These are phyloP conservation scores for Camelina sativa DNA, from an alignment of 345 rosid genomes.

Conservation along the genomic window DNA sequence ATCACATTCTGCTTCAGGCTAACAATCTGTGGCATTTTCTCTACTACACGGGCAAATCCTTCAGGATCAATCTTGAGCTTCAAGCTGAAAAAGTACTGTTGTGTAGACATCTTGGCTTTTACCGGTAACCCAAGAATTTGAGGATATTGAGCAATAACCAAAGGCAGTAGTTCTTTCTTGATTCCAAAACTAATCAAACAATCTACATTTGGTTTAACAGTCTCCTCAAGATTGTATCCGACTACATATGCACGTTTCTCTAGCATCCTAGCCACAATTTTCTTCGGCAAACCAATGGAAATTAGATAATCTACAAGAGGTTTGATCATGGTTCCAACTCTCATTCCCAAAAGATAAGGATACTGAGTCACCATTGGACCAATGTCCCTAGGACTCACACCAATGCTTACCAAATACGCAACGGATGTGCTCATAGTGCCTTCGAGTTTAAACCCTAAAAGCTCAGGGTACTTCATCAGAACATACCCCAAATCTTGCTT, in stretches of 20 bases:
- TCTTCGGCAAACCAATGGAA: constrained; percentile 80
- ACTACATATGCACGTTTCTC: constrained; percentile 87
- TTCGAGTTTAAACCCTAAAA: constrained; percentile 92
- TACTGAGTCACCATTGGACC: constrained; percentile 96
- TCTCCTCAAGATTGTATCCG: constrained; percentile 84
- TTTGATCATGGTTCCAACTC: constrained; percentile 91
- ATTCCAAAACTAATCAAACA: constrained; percentile 86
- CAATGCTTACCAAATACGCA: constrained; percentile 87
- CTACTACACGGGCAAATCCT: constrained; percentile 69
- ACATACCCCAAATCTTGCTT: constrained; percentile 84
- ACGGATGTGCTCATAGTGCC: constrained; percentile 90
- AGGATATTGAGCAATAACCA: constrained; percentile 78
- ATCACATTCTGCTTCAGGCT: constrained; percentile 82
- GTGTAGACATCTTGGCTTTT: constrained; percentile 87
- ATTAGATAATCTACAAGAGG: constrained; percentile 77
- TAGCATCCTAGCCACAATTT: constrained; percentile 80
- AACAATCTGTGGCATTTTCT: constrained; percentile 92
- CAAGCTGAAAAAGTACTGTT: constrained; percentile 79
- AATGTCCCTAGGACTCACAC: constrained; percentile 89
- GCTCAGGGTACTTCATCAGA: constrained; percentile 83
- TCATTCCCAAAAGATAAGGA: constrained; percentile 86
- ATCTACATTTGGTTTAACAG: constrained; percentile 81
- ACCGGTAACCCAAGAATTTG: constrained; percentile 79
- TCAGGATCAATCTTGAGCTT: constrained; percentile 90
- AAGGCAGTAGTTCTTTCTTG: constrained; percentile 60